Percentiles rank a stretch among this genome's conserved stretches.
These are phyloP conservation scores for Pleochaeta shiraiana DNA, from an alignment of 2,329 filamentous ascomycete genomes.

Conservation along the genomic window DNA sequence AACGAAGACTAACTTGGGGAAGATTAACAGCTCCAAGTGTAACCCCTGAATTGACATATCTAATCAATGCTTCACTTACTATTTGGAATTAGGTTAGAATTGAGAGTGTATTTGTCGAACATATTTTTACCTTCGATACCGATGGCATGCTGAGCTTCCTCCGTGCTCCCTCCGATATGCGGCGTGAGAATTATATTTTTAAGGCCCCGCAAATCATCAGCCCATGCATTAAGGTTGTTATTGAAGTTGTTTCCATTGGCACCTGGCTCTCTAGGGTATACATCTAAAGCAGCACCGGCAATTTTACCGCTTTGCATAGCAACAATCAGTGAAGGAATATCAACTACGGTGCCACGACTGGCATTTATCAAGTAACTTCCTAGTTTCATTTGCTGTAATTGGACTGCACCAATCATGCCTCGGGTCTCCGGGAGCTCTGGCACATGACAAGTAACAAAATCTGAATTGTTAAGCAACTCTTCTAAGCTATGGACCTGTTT, in stretches of 20 bases:
- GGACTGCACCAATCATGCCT: slow-evolving; percentile 63
- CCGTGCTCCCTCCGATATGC: slow-evolving; percentile 93
- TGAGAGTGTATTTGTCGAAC: slow-evolving; percentile 3
- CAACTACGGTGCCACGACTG: slow-evolving; percentile 78
- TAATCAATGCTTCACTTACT: slow-evolving; percentile 69
- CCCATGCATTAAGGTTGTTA: slow-evolving; percentile 62
- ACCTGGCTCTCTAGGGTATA: slow-evolving; percentile 83
- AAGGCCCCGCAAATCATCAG: slow-evolving; percentile 59
- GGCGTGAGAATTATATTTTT: slow-evolving; percentile 92
- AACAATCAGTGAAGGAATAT: slow-evolving; percentile 79
- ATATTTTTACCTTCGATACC: slow-evolving; percentile 51
- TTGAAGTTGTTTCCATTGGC: slow-evolving; percentile 94
- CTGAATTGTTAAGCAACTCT: slow-evolving; percentile 52
- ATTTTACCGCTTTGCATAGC: slow-evolving; percentile 71
- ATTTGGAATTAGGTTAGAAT: background rate
- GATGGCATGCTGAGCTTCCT: slow-evolving; percentile 93
- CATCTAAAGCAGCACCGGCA: slow-evolving; percentile 86
- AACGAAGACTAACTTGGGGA: slow-evolving; percentile 81
- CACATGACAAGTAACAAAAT: slow-evolving; percentile 91
- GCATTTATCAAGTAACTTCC: slow-evolving; percentile 94
- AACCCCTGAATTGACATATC: slow-evolving; percentile 88
- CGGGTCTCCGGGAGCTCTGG: slow-evolving; percentile 84
- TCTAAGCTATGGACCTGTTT: slow-evolving; percentile 63
- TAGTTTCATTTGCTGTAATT: slow-evolving; percentile 77
- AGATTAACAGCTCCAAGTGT: slow-evolving; percentile 89